Conservation (phyloP, 1,139 yeast genomes). For the Candida pseudoviswanathii region DNA sequence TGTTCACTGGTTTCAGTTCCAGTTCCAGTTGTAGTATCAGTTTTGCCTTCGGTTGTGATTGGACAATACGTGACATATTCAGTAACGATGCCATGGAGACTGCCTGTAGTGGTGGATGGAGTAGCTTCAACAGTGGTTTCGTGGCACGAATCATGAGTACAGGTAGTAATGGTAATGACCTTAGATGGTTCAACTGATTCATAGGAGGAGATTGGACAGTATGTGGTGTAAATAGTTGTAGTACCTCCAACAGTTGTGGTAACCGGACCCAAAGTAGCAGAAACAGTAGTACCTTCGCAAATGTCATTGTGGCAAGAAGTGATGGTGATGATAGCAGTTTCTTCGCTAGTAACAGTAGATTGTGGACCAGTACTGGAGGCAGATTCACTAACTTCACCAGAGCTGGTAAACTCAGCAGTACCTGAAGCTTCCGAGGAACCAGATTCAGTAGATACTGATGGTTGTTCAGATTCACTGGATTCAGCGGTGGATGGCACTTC, state of each 20-base stretch:
- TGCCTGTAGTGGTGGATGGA: conserved; percentile 17
- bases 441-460: too few relatives aligned
- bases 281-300: conserved; percentile 25
- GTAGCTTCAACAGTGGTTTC: conserved; percentile 6
- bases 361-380: conserved; percentile 8
- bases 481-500: too few relatives aligned
- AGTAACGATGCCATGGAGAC: too few relatives aligned
- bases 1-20: conserved; percentile 6
- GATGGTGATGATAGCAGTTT: conserved; percentile 8
- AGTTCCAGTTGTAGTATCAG: neutral
- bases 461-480: too few relatives aligned
- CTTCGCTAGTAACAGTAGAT: conserved; percentile 9
- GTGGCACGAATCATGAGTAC: neutral
- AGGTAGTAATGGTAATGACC: neutral
- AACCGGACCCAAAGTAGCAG: conserved; percentile 16
- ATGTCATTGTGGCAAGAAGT: conserved; percentile 21
- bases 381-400: conserved; percentile 11
- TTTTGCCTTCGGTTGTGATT: too few relatives aligned
- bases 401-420: neutral
- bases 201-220: conserved; percentile 27
- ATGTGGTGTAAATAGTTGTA: conserved; percentile 20
- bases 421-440: too few relatives aligned
- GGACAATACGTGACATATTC: too few relatives aligned
- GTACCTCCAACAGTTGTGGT: conserved; percentile 31
- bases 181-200: conserved; percentile 16